A percentile compares a stretch with the other conserved stretches of the same genome.
phyloP scores from a whole-genome alignment of 768 basidiomycete species.

The Serendipita sp. region DNA sequence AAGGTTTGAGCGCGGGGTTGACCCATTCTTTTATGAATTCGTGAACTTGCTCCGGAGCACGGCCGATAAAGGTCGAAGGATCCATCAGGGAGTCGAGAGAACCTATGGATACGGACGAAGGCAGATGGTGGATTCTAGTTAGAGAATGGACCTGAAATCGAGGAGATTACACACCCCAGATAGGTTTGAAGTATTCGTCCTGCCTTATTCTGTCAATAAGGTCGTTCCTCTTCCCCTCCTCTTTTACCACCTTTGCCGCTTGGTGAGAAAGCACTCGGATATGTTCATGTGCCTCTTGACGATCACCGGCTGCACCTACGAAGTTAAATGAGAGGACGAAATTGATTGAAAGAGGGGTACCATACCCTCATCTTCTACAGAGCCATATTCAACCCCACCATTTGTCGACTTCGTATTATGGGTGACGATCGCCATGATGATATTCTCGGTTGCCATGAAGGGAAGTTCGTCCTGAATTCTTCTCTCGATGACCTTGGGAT shows the following conservation, averaged over 20 bases:
- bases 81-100: slow-evolving; percentile 61
- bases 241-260: slow-evolving; percentile 85
- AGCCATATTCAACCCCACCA: not conserved
- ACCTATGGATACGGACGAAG: not conserved
- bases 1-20: slow-evolving; percentile 46
- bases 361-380: no score
- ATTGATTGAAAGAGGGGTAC: no score
- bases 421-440: slow-evolving; percentile 95
- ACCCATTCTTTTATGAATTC: slow-evolving; percentile 79
- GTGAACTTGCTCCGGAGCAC: slow-evolving; percentile 92
- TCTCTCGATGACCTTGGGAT: slow-evolving; percentile 86
- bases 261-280: slow-evolving; percentile 88
- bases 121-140: not conserved
- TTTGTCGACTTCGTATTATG: slow-evolving; percentile 9
- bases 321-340: not conserved
- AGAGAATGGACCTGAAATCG: not conserved
- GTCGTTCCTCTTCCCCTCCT: slow-evolving; percentile 89
- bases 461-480: slow-evolving; percentile 89
- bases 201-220: slow-evolving; percentile 70
- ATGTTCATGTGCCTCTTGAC: slow-evolving; percentile 94
- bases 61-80: slow-evolving; percentile 76
- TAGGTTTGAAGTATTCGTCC: slow-evolving; percentile 79
- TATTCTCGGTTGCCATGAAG: slow-evolving; percentile 99
- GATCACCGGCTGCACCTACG: slow-evolving; percentile 62
- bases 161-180: slow-evolving; percentile 36